phyloP scores from a whole-genome alignment of 75 land plant genomes.

The Sequoia sempervirens region DNA sequence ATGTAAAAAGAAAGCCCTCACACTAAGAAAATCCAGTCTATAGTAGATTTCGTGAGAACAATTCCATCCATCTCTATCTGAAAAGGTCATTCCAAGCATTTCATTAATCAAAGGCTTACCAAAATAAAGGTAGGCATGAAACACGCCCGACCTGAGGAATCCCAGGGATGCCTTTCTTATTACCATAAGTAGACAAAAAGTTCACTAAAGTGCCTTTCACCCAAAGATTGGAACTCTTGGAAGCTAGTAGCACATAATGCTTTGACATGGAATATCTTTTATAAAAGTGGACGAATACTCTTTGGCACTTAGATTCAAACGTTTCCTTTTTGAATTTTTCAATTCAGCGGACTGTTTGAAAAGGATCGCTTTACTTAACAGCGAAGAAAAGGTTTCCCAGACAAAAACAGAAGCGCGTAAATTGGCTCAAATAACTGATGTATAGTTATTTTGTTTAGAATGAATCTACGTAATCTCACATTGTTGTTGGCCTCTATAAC shows the following conservation, averaged over 20 bases:
- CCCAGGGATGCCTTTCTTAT: background rate
- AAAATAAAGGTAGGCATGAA: background rate
- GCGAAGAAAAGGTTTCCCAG: background rate
- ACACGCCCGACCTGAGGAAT: background rate
- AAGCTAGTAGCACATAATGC: background rate
- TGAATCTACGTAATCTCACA: background rate
- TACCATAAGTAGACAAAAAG: background rate
- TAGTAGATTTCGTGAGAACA: background rate
- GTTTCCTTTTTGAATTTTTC: background rate
- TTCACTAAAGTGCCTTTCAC: slow-evolving; percentile 1
- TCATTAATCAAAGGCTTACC: background rate
- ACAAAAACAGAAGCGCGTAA: background rate
- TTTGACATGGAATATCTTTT: slow-evolving; percentile 1
- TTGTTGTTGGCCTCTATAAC: too few relatives aligned
- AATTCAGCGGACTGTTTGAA: background rate
- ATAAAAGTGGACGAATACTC: background rate
- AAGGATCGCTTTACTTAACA: background rate
- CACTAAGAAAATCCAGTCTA: background rate
- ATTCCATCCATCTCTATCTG: background rate
- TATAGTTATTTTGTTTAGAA: background rate
- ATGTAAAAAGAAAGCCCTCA: background rate
- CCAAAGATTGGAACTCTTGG: background rate
- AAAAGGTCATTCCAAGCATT: background rate
- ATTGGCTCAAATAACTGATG: background rate
- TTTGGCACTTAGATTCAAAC: background rate